phyloP scores from a whole-genome alignment of 2,329 filamentous ascomycete species.

The Apiospora aurea region DNA sequence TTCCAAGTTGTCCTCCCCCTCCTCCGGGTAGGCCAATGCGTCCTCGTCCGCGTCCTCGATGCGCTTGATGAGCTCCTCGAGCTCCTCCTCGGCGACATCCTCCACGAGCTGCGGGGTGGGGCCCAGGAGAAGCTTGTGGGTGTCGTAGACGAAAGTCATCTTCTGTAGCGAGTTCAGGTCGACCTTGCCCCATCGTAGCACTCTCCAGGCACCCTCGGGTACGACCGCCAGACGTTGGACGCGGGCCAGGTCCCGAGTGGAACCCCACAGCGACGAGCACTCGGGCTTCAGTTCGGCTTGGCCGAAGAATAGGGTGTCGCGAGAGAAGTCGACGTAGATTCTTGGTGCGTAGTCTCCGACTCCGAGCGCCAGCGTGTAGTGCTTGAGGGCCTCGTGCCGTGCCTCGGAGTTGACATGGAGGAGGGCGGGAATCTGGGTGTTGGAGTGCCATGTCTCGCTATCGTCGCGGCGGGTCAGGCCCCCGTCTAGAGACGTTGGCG shows the following conservation, averaged over 20 bases:
- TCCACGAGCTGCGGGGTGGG: constrained; percentile 37
- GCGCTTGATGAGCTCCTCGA: constrained; percentile 33
- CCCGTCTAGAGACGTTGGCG: constrained; percentile 37
- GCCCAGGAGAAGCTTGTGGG: constrained; percentile 37
- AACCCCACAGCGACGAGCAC: constrained; percentile 38
- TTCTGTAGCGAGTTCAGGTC: constrained; percentile 38
- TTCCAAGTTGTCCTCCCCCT: constrained; percentile 23
- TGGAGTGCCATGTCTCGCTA: constrained; percentile 40
- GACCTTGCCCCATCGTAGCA: constrained; percentile 39
- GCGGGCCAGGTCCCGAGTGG: constrained; percentile 37
- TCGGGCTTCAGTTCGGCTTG: constrained; percentile 38
- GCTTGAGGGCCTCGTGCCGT: constrained; percentile 42
- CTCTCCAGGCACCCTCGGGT: constrained; percentile 42
- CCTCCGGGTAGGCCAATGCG: constrained; percentile 19
- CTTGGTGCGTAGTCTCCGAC: constrained; percentile 35
- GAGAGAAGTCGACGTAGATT: constrained; percentile 42
- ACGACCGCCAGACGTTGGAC: constrained; percentile 41
- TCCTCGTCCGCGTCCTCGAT: constrained; percentile 33
- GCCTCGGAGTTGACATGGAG: constrained; percentile 43
- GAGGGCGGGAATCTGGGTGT: constrained; percentile 40
- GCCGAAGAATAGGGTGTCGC: constrained; percentile 43
- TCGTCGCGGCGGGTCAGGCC: constrained; percentile 30
- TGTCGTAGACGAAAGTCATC: constrained; percentile 43
- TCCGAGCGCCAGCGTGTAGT: constrained; percentile 40
- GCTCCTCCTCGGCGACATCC: constrained; percentile 34